These are phyloP conservation scores for Trichoderma orchidacearum DNA, from an alignment of 495 filamentous ascomycete genomes.

Conservation along the genomic window DNA sequence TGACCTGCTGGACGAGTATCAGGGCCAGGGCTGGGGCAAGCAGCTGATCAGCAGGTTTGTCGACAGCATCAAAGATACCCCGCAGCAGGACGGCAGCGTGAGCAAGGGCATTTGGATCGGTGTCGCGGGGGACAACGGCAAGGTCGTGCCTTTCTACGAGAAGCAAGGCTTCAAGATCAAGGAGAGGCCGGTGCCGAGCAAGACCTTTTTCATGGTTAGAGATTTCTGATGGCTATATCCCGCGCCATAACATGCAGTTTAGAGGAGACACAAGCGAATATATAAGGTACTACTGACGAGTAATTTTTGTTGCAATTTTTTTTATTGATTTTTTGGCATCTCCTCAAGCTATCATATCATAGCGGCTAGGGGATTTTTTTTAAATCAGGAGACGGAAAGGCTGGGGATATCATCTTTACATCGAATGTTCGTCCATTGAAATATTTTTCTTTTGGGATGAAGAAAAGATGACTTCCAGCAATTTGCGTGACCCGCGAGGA, in stretches of 20 bases:
- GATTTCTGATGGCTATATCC: too few species aligned
- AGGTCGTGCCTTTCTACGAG: conserved; percentile 30
- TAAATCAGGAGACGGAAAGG: too few species aligned
- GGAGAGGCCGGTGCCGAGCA: conserved; percentile 14
- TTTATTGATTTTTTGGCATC: background rate
- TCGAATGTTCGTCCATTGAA: too few species aligned
- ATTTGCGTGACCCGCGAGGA: too few species aligned
- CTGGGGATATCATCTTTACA: too few species aligned
- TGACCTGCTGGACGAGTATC: conserved; percentile 19
- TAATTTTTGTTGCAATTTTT: background rate
- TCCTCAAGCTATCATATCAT: background rate
- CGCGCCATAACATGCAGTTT: too few species aligned
- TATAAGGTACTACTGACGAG: too few species aligned
- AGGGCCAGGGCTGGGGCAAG: conserved; percentile 22
- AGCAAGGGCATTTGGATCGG: conserved; percentile 24
- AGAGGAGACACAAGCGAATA: too few species aligned
- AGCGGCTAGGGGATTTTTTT: too few species aligned
- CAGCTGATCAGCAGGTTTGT: conserved; percentile 23
- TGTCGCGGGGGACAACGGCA: conserved; percentile 22
- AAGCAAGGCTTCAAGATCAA: conserved; percentile 23
- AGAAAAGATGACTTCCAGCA: too few species aligned
- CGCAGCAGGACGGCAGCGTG: conserved; percentile 5
- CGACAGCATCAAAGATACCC: conserved; percentile 3
- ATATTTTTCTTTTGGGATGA: too few species aligned
- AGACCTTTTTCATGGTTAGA: conserved; percentile 24